Conservation (phyloP, 2,329 filamentous ascomycete genomes). For the Fusarium verticillioides region DNA sequence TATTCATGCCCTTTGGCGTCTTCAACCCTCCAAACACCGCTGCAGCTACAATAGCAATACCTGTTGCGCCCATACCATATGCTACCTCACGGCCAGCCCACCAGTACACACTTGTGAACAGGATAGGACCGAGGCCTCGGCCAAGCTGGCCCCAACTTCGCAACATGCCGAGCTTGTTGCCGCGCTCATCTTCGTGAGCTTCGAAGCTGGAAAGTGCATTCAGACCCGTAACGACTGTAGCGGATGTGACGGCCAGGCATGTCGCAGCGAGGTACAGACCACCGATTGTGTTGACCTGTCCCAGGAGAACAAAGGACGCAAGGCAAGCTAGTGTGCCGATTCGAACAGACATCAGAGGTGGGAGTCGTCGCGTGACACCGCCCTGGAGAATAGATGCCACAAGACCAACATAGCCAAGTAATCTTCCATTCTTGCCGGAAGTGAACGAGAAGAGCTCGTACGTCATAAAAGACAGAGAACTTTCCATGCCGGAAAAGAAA, state of each 20-base stretch:
- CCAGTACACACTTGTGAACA: constrained; percentile 98
- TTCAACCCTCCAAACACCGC: constrained; percentile 79
- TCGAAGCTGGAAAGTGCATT: constrained; percentile 95
- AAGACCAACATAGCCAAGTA: constrained; percentile 91
- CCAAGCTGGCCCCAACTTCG: constrained; percentile 87
- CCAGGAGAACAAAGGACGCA: constrained; percentile 82
- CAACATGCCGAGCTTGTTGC: constrained; percentile 86
- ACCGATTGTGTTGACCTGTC: constrained; percentile 72
- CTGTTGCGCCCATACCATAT: constrained; percentile 82
- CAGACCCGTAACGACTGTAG: constrained; percentile 92
- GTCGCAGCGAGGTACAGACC: constrained; percentile 85
- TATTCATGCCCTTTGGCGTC: constrained; percentile 59
- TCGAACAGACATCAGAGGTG: constrained; percentile 82
- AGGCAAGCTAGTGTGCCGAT: constrained; percentile 83
- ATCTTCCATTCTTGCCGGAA: constrained; percentile 81
- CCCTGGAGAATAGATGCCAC: constrained; percentile 94
- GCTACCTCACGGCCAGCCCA: constrained; percentile 92
- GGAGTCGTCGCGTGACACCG: constrained; percentile 85
- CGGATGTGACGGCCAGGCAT: constrained; percentile 87
- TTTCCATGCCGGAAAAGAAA: constrained; percentile 98
- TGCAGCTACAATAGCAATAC: constrained; percentile 79
- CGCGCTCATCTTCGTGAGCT: constrained; percentile 81
- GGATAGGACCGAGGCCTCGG: constrained; percentile 83
- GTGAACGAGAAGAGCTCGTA: constrained; percentile 90
- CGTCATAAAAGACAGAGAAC: constrained; percentile 96